Evolutionary conservation across 2,329 filamentous ascomycete species (phyloP), one percentile per base, ranked within the genome.

Genomic region (Rhynchosporium agropyri): DNA sequence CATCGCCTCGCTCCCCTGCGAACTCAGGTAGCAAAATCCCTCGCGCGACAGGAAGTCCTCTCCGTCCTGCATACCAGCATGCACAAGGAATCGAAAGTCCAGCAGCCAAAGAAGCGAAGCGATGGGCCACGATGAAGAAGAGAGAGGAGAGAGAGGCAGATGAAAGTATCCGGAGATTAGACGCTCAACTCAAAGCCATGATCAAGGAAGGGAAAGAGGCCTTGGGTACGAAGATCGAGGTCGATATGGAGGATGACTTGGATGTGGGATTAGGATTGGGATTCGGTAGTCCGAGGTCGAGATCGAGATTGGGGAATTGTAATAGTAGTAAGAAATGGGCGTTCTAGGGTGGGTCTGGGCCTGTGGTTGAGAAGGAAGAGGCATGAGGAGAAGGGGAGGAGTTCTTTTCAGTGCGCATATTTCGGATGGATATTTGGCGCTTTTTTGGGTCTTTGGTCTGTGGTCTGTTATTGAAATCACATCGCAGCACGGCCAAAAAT

Each of bases 181-280:
- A 95, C 73, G 82, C 85, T 54, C 86, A 90, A 70, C 79, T 98
- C 54, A 85, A 90, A 72, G 89, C 88, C 40, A 92, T 99, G 89
- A 96, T 99, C 60, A 83, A 88, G 1, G 89, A 98, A 76, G 95
- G 93, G 0, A 89, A 89, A 70, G 89, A 95, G 75, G 95, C 95
- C 1, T 77, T 99, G 20, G 93, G 89, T 2, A 90, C 89, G 26
- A 89, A 80, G 46, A 65, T 73, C 2, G 68, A 69, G 48, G 67
- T 73, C 33, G 70, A 71, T 53, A 67, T 68, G 40, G 67, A 70
- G 43, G 69, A 72, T 63, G 69, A 70, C 48, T 53, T 56, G 20
- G 60, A 60, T 45, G n/a, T 45, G 45, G 36, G 29, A 10, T 38
- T 49, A 31, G 9, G 43, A 36, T 42, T 28, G 45, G 38, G 45